These are phyloP conservation scores for Phytophthora palmivora DNA, from an alignment of 352 stramenopile genomes.

Conservation along the genomic window DNA sequence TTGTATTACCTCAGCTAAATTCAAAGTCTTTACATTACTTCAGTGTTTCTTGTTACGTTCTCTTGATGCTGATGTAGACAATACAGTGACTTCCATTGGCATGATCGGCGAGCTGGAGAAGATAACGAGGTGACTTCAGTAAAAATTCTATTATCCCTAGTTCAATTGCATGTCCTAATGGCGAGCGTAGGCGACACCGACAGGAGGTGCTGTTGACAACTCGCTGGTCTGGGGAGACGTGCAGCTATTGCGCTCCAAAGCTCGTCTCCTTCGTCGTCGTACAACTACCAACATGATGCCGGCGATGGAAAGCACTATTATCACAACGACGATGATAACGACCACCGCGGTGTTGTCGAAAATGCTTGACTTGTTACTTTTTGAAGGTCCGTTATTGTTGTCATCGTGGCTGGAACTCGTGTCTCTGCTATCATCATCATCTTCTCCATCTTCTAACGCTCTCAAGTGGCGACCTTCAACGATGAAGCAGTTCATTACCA, in stretches of 20 bases:
- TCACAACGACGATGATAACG: conserved; percentile 21
- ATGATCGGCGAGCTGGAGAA: neutral
- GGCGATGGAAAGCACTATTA: conserved; percentile 15
- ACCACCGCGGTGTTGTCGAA: conserved; percentile 29
- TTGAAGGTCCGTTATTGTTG: neutral
- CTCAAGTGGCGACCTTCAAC: conserved; percentile 15
- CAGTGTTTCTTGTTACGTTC: neutral
- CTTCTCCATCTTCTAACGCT: conserved; percentile 7
- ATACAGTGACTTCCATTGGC: neutral
- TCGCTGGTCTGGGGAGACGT: conserved; percentile 13
- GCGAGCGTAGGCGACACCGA: conserved; percentile 27
- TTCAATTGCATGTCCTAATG: conserved; percentile 17
- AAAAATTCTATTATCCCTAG: conserved; percentile 6
- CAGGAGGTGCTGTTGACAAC: conserved; percentile 13
- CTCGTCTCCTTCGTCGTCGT: conserved; percentile 18
- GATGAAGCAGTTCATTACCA: neutral
- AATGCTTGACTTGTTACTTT: conserved; percentile 10
- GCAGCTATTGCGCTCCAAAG: conserved; percentile 29
- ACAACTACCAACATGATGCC: conserved; percentile 25
- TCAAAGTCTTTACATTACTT: conserved; percentile 33
- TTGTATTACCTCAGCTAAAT: conserved; percentile 36
- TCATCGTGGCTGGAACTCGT: conserved; percentile 5
- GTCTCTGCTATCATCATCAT: conserved; percentile 1
- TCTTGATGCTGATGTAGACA: neutral
- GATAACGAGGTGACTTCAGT: too few relatives aligned